phyloP scores from a whole-genome alignment of 768 basidiomycete genomes.

The Amylocystis lapponica region DNA sequence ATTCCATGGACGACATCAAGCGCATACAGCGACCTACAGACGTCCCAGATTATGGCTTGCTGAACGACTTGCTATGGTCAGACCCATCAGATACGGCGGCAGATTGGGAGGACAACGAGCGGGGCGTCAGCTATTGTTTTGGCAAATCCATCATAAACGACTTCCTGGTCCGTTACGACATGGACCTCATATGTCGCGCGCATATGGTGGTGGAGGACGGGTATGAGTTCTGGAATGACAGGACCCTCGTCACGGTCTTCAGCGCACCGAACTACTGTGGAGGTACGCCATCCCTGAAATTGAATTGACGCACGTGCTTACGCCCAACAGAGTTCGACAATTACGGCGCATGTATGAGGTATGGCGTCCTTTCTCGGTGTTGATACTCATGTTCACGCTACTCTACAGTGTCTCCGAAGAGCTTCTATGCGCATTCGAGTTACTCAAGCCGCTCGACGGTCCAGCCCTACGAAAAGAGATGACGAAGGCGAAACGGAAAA shows the following conservation, averaged over 20 bases:
- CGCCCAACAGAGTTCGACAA: conserved; percentile 76
- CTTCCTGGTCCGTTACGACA: conserved; percentile 91
- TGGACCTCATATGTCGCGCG: conserved; percentile 98
- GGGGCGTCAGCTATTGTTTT: conserved; percentile 98
- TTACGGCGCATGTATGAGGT: conserved; percentile 95
- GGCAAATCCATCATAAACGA: conserved; percentile 97
- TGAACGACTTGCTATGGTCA: conserved; percentile 97
- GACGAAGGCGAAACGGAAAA: conserved; percentile 98
- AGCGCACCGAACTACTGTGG: conserved; percentile 97
- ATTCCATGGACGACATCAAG: conserved; percentile 98
- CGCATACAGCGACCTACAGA: conserved; percentile 97
- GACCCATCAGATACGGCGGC: conserved; percentile 96
- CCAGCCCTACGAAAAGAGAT: conserved; percentile 95
- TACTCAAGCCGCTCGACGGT: conserved; percentile 92
- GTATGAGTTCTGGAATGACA: conserved; percentile 99
- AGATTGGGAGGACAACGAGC: conserved; percentile 99
- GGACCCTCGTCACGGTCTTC: conserved; percentile 97
- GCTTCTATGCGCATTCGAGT: conserved; percentile 93
- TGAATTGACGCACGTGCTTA: neutral
- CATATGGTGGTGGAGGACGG: conserved; percentile 99
- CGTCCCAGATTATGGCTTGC: conserved; percentile 94
- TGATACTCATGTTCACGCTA: neutral
- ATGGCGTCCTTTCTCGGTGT: conserved; percentile 11
- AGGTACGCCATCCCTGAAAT: conserved; percentile 48
- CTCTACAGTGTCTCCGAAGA: conserved; percentile 85